Base-by-base conservation (phyloP, 2,329 filamentous ascomycete species). In the Neopestalotiopsis sp. region DNA sequence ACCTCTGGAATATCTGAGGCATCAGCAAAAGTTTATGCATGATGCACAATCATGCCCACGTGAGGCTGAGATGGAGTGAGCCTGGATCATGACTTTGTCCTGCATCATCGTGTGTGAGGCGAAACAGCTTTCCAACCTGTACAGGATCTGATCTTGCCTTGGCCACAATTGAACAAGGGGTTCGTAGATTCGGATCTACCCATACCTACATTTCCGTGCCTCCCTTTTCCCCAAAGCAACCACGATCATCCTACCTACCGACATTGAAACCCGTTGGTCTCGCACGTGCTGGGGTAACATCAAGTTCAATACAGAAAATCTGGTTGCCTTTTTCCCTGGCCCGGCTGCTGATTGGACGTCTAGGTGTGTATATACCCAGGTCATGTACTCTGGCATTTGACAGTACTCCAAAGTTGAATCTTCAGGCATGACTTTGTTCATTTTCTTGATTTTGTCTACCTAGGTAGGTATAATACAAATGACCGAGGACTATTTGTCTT, bases 241-340 rank as follows among this genome's bases (percentile, higher is more conserved):
- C 6, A 10, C 5, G 17, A 53, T 53, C 17, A 53, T n/a, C 42
- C 13, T 49, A n/a, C 20, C n/a, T 53, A 7, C 45, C 14, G 14
- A 20, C 45, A 53, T 53, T 17, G 17, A 53, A 10, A 12, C 24
- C 20, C 24, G 17, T 32, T 24, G 30, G 30, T n/a, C 30, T 30
- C 28, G 24, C 57, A 59, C 57, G 57, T 59, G 57, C 30, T 59
- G 30, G 57, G 57, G 57, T 59, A 34, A 17, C 12, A 59, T 59
- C 57, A 59, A 59, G 57, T 24, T 4, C 30, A 30, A 20, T 34
- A 17, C 17, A 34, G 57, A 30, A 30, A 28, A 4, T 30, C 57
- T 30, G 13, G 34, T 59, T 30, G 45, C n/a, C 20, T 49, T 53
- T 20, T 28, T 53, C 45, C 17, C 17, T n/a, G n/a, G n/a, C n/a